Evolutionary conservation across 371 early-diverging fungal species (phyloP), one percentile per base, ranked within the genome.

Genomic region (Lichtheimia corymbifera): DNA sequence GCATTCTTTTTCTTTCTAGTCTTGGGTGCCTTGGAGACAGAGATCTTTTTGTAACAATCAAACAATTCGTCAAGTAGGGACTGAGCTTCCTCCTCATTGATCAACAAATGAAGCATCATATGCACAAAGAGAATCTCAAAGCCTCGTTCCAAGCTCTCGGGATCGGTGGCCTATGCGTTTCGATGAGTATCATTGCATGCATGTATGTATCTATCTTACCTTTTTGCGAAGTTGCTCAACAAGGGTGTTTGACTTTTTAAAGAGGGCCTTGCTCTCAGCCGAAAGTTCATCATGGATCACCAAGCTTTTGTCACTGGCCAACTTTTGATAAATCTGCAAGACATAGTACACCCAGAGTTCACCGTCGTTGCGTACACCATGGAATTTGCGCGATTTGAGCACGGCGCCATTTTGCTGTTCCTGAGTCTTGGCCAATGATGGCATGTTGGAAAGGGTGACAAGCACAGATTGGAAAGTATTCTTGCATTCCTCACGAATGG

Each of bases 71-170:
- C 69, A 45, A 92, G 73, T 35, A 87, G 77, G 54, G 74, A 72
- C 27, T 73, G 72, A 40, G 88, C 79, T 65, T 90, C 91, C 42
- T 70, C 76, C n/a, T 91, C 83, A 58, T 91, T 90, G 47, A 75
- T 71, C 63, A 86, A 82, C 0, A 85, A 76, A 53, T 87, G 87
- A 15, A 93, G 74, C 20, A 88, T 67, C 50, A 89, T 71, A 66
- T 90, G 84, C 20, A 86, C 65, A 59, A 91, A 86, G 51, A 93
- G 72, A 41, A 87, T 71, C 70, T 89, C 90, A 56, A 93, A 88
- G 9, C 89, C 88, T 68, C 83, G 83, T 64, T 76, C 76, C 25
- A 89, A 69, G 20, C 79, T 70, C 12, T 77, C 73, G 50, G 47
- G 47, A 18, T 47, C 47, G 17, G 47, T n/a, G 7, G 47, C 22